Base-by-base conservation (phyloP, 371 early-diverging fungal genomes). In the Nematocida displodere region DNA sequence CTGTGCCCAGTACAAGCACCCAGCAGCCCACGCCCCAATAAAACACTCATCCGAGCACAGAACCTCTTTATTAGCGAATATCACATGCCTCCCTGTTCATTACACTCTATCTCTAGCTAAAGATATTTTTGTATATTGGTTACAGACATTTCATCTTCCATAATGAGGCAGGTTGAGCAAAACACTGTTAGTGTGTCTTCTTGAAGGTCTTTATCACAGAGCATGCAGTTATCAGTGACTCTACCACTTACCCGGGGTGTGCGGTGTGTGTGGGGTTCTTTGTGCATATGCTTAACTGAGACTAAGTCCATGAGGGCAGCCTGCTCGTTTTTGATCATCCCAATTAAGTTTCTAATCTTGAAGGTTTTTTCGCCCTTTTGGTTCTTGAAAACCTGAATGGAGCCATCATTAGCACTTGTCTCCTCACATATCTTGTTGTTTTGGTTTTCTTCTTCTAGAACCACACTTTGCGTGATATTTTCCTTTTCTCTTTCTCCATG, bases 281-380 rank as follows among this genome's bases (percentile, higher is more conserved):
- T 15, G 8, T 53, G 22, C 22, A 53, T 15, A 15, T 22, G 33
- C 28, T 22, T 53, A 34, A 66, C 66, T 8, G 47, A 39, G n/a
- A 66, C 15, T 17, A 66, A 8, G 17, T 29, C 26, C 29, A 29
- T 55, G 15, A 66, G n/a, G 39, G 52, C 15, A n/a, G 52, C 36
- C 15, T 53, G 54, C 3, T 50, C 37, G 22, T 48, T 29, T 22
- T 66, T 31, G 24, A 55, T 33, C 20, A 37, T n/a, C 17, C 54
- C 33, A 28, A 66, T 29, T 29, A 66, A 33, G 40, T 66, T 66
- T 20, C 37, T 42, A 11, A 66, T 34, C 54, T 34, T 8, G 11
- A 66, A 61, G n/a, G 54, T 42, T 1, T 48, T 66, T 26, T 54
- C 66, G 1, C 66, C 66, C 2, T 54, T 44, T 37, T 53, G 42